A percentile compares a stretch with the other conserved stretches of the same genome.
Conservation (phyloP, 257 asterid genomes). For the Craterostigma plantagineum region DNA sequence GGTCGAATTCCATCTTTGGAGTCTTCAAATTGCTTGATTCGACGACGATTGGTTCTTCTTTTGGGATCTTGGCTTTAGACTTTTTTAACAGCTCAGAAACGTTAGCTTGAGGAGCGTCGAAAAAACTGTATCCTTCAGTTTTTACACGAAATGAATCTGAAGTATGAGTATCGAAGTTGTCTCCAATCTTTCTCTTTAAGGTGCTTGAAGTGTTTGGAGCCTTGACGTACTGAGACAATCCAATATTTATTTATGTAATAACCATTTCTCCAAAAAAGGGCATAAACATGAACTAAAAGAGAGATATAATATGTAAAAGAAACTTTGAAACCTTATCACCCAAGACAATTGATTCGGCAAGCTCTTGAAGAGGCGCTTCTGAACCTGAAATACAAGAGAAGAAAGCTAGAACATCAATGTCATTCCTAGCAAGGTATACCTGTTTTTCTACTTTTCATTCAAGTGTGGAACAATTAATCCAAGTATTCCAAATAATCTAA, state of each 20-base stretch:
- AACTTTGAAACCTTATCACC: constrained; percentile 33
- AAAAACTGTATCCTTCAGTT: constrained; percentile 32
- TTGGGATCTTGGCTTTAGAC: constrained; percentile 55
- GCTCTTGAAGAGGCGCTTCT: constrained; percentile 37
- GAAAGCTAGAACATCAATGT: too few species aligned
- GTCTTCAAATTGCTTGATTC: constrained; percentile 25
- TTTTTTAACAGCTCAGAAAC: constrained; percentile 27
- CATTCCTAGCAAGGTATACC: too few species aligned
- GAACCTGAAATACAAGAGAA: constrained; percentile 70
- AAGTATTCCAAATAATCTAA: constrained; percentile 7
- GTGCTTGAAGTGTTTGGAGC: neutral
- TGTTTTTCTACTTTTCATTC: too few species aligned
- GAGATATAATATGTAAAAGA: neutral
- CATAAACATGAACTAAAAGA: neutral
- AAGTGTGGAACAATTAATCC: too few species aligned
- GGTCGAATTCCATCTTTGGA: constrained; percentile 40
- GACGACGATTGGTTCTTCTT: constrained; percentile 22
- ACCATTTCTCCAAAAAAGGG: neutral
- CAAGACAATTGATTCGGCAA: constrained; percentile 43
- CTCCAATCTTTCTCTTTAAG: constrained; percentile 17
- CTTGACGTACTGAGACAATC: constrained; percentile 22
- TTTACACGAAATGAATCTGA: constrained; percentile 19
- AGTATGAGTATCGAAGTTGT: constrained; percentile 4
- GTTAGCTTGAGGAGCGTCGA: constrained; percentile 14
- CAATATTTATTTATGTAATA: neutral